Percentiles rank a stretch among this genome's conserved stretches.
These are phyloP conservation scores for Vitis hybrid DNA, from an alignment of 177 flowering plant species.

Conservation along the genomic window DNA sequence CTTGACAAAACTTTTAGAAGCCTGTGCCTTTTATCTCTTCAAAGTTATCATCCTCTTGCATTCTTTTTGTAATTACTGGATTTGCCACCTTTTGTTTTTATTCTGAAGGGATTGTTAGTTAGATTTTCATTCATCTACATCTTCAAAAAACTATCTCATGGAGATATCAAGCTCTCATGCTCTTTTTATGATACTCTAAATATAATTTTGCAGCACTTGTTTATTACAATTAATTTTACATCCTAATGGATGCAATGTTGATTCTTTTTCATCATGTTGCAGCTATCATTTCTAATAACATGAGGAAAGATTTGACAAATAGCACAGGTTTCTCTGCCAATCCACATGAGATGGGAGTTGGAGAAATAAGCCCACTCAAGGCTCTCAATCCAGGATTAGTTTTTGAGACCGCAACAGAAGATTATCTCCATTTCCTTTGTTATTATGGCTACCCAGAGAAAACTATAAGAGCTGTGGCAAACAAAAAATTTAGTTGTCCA, in stretches of 20 bases:
- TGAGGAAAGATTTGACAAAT: conserved; percentile 47
- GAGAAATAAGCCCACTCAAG: conserved; percentile 64
- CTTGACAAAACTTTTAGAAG: too few species aligned
- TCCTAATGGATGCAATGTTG: not conserved
- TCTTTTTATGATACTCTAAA: too few species aligned
- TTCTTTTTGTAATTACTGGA: too few species aligned
- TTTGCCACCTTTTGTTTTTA: too few species aligned
- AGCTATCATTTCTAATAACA: conserved; percentile 57
- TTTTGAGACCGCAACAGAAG: conserved; percentile 55
- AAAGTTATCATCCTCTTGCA: too few species aligned
- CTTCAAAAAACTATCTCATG: too few species aligned
- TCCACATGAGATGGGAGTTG: conserved; percentile 73
- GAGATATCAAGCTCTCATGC: too few species aligned
- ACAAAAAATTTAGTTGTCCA: conserved; percentile 61
- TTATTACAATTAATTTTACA: too few species aligned
- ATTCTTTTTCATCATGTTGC: conserved; percentile 8
- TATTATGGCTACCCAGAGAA: conserved; percentile 56
- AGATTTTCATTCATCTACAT: too few species aligned
- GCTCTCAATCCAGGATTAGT: conserved; percentile 80
- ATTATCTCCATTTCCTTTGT: conserved; percentile 67
- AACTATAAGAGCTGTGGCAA: conserved; percentile 43
- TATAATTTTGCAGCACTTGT: too few species aligned
- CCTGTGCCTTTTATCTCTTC: too few species aligned
- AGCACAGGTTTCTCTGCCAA: conserved; percentile 44
- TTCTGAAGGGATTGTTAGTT: too few species aligned